These are phyloP conservation scores for Aspergillus heteromorphus DNA, from an alignment of 495 filamentous ascomycete species.

Conservation along the genomic window DNA sequence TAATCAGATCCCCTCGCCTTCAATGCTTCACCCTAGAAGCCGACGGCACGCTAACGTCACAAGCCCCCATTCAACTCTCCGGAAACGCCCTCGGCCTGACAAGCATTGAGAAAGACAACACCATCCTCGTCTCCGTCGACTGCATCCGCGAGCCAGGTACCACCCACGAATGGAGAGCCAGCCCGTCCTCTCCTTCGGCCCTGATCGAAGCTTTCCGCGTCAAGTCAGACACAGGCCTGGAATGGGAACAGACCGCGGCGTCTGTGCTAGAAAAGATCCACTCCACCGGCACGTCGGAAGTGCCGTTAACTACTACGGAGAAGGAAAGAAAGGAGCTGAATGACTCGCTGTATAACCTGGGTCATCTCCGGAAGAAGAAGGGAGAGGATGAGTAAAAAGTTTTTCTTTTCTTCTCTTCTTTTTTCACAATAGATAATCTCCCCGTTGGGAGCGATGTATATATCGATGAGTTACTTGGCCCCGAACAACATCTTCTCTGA, in stretches of 20 bases:
- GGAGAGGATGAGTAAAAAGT: conserved; percentile 21
- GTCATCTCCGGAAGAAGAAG: conserved; percentile 67
- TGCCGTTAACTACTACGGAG: conserved; percentile 25
- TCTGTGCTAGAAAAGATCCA: conserved; percentile 25
- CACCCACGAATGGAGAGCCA: conserved; percentile 28
- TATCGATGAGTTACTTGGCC: background rate
- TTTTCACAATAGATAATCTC: background rate
- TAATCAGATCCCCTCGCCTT: conserved; percentile 51
- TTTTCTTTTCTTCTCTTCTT: background rate
- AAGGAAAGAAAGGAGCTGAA: conserved; percentile 31
- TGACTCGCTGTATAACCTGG: conserved; percentile 62
- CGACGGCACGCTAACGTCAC: conserved; percentile 38
- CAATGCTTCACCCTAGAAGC: conserved; percentile 49
- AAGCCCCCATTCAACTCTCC: conserved; percentile 41
- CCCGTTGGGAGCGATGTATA: background rate
- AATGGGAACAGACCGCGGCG: conserved; percentile 22
- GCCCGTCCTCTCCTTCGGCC: conserved; percentile 11
- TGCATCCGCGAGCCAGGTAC: conserved; percentile 38
- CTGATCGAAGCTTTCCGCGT: conserved; percentile 28
- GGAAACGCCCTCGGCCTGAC: conserved; percentile 60
- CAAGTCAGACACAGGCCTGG: conserved; percentile 8
- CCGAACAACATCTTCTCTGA: no score
- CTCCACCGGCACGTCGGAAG: conserved; percentile 27
- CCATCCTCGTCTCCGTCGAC: conserved; percentile 56
- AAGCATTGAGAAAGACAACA: conserved; percentile 21